Conservation (phyloP, 768 basidiomycete species). For the Pulveroboletus frians region DNA sequence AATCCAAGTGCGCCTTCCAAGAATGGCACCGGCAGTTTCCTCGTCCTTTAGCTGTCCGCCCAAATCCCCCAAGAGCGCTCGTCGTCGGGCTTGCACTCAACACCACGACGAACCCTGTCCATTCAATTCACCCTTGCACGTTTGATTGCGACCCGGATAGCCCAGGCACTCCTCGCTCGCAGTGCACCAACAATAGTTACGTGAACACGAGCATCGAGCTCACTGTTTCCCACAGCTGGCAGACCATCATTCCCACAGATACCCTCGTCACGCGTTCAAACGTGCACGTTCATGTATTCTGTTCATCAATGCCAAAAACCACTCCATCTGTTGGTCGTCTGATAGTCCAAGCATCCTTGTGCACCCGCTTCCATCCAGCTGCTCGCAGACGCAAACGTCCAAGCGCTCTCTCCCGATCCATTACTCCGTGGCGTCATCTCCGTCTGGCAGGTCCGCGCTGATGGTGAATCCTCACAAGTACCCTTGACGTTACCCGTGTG, state of each 20-base stretch:
- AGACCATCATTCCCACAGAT: background rate
- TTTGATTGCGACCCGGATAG: no score
- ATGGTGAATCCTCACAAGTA: background rate
- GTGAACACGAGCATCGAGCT: background rate
- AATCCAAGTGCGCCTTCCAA: background rate
- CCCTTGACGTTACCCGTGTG: background rate
- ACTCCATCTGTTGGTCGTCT: slow-evolving; percentile 17
- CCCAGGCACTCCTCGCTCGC: no score
- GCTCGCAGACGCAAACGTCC: slow-evolving; percentile 17
- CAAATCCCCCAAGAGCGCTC: no score
- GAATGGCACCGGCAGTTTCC: background rate
- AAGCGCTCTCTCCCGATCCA: slow-evolving; percentile 12
- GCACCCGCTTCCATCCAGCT: slow-evolving; percentile 3
- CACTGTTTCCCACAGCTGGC: background rate
- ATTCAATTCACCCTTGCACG: no score
- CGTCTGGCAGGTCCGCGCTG: background rate
- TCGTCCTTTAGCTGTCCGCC: no score
- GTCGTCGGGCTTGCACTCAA: background rate
- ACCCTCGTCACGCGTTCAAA: background rate
- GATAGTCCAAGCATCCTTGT: slow-evolving; percentile 3
- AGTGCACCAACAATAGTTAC: no score
- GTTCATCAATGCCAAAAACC: slow-evolving; percentile 16
- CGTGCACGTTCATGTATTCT: background rate
- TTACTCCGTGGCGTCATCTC: slow-evolving; percentile 17
- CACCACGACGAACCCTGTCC: background rate